Base-by-base conservation (phyloP, 2,329 filamentous ascomycete genomes). In the Talaromyces sp. region DNA sequence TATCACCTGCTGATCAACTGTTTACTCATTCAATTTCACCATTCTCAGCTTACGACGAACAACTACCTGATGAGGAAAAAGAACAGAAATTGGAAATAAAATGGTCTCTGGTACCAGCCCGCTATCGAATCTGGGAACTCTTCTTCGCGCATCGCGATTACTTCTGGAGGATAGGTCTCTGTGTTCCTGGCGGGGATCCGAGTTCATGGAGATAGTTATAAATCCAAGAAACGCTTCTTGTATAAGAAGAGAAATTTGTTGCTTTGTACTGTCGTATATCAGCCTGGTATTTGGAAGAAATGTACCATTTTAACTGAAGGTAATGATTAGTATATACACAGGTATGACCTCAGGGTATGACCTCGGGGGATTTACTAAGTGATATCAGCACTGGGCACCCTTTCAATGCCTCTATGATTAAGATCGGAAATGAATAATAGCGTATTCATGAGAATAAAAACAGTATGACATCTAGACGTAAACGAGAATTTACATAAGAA, bases 141-240 rank as follows among this genome's bases (percentile, higher is more conserved):
- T 87, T 97, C 69, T 96, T 95, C 73, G 89, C 92, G 1, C 94
- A 99, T 75, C 80, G 94, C 39, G 94, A 99, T 75, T 99, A 99
- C 73, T 97, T 99, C 74, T 96, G 91, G 89, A 82, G 94, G 58
- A 73, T 99, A 55, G 94, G 94, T 0, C 77, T 97, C 33, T 99
- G 94, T 75, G 79, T 97, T 2, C 92, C 93, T 0, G 88, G 88
- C 11, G 89, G 89, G 13, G 70, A 74, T 62, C 69, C 68, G 10
- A 69, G 66, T 36, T 59, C 57, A 25, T 61, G 60, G 60, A 57
- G 60, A 52, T 61, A 48, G 58, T 33, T 25, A 10, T 52, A 52
- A 17, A 39, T 5, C 10, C 25, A 28, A 28, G 25, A 7, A 28
- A n/a, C n/a, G 25, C 7, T 7, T 28, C 25, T 33, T 33, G 5